These are phyloP conservation scores for Colletotrichum sansevieriae DNA, from an alignment of 2,329 filamentous ascomycete genomes.

Conservation along the genomic window DNA sequence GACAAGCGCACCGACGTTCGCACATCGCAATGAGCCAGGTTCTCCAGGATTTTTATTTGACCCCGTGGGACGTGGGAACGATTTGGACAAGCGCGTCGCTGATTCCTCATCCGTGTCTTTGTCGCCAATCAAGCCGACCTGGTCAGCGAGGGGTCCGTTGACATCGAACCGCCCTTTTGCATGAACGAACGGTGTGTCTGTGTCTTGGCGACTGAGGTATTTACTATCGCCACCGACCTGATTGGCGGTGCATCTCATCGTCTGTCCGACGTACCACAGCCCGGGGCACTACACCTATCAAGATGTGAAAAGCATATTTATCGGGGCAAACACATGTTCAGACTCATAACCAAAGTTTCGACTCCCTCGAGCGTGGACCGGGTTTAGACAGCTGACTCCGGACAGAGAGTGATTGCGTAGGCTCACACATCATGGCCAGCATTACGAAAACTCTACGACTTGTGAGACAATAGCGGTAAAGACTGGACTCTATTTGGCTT, in stretches of 20 bases:
- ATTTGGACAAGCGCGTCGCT: no score
- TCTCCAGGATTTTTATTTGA: no score
- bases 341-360: constrained; percentile 1
- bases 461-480: constrained; percentile 32
- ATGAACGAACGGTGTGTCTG: constrained; percentile 5
- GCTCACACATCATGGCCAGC: constrained; percentile 9
- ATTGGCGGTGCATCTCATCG: constrained; percentile 18
- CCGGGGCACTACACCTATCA: neutral
- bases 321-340: neutral
- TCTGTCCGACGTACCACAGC: constrained; percentile 10
- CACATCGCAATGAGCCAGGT: no score
- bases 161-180: neutral
- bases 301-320: neutral
- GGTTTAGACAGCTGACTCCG: constrained; percentile 14
- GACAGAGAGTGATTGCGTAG: neutral
- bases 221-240: neutral
- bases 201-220: neutral
- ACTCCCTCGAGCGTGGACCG: neutral
- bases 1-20: neutral
- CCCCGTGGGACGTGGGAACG: no score
- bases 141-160: neutral
- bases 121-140: constrained; percentile 8
- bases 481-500: constrained; percentile 32
- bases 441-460: constrained; percentile 27
- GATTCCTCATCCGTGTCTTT: no score